Evolutionary conservation across 129 eudicot species (phyloP).

Genomic region (Arctium minus): DNA sequence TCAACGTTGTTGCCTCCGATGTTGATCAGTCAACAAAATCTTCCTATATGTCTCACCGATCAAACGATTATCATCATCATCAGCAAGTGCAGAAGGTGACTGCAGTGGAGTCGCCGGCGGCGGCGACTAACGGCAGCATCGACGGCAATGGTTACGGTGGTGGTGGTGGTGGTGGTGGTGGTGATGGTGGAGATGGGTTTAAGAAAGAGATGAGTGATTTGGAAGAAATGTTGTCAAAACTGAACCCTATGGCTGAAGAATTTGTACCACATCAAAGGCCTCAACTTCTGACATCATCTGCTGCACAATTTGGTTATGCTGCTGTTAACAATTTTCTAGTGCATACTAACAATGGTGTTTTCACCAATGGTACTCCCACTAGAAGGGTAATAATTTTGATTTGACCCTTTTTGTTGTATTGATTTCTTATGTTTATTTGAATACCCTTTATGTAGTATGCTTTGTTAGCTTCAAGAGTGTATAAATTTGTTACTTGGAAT

Average conservation of each 20-base stretch:
- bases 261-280: slow-evolving; percentile 58
- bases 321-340: slow-evolving; percentile 35
- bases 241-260: slow-evolving; percentile 82
- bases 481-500: not conserved
- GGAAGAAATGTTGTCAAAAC: slow-evolving; percentile 76
- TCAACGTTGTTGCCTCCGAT: slow-evolving; percentile 19
- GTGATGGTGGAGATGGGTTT: slow-evolving; percentile 40
- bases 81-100: slow-evolving; percentile 19
- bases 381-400: slow-evolving; percentile 36
- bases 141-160: slow-evolving; percentile 11
- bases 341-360: slow-evolving; percentile 27
- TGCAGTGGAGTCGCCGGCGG: slow-evolving; percentile 3
- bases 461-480: not conserved
- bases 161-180: slow-evolving; percentile 14
- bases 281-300: slow-evolving; percentile 16
- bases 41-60: slow-evolving; percentile 15
- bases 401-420: not conserved
- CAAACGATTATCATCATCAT: slow-evolving; percentile 22
- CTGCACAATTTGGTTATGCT: slow-evolving; percentile 51
- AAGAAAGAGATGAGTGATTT: slow-evolving; percentile 69
- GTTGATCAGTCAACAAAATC: slow-evolving; percentile 28
- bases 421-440: not conserved
- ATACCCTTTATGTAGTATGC: not conserved
- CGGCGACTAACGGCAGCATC: not conserved
- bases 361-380: slow-evolving; percentile 32